Conservation (phyloP, 1,284 basidiomycete species). For the Malassezia equina region DNA sequence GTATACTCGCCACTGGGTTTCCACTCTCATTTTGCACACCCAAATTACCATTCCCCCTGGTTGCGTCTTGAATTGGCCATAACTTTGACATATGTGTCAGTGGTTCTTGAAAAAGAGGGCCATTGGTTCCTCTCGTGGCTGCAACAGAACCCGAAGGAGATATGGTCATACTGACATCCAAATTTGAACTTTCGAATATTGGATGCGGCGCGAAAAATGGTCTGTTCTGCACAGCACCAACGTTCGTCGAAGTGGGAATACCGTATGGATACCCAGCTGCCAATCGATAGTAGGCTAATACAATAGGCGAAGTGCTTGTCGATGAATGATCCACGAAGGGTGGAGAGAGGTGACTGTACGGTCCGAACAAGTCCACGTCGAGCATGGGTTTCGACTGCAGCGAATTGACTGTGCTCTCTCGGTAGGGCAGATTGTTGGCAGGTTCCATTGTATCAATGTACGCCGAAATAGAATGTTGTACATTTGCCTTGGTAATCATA, state of each 20-base stretch:
- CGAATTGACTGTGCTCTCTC: background rate
- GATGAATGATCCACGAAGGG: background rate
- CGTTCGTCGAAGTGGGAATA: constrained; percentile 10
- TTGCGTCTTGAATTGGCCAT: background rate
- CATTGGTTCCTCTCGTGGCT: background rate
- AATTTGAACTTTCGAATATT: background rate
- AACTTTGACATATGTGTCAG: background rate
- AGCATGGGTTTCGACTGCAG: background rate
- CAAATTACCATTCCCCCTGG: background rate
- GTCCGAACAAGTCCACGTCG: background rate
- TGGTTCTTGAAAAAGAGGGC: background rate
- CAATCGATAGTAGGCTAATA: constrained; percentile 11
- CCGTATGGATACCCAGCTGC: constrained; percentile 12
- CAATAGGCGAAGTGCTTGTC: background rate
- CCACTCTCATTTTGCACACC: background rate
- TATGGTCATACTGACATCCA: background rate
- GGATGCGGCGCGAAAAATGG: background rate
- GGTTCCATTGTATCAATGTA: background rate
- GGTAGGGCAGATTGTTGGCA: background rate
- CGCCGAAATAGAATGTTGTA: background rate
- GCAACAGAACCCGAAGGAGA: background rate
- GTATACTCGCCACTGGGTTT: background rate
- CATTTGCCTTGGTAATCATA: background rate
- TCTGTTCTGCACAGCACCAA: background rate
- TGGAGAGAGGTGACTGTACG: background rate